Evolutionary conservation across 2,329 filamentous ascomycete species (phyloP), one percentile per base, ranked within the genome.

Genomic region (Venturia oleaginea): DNA sequence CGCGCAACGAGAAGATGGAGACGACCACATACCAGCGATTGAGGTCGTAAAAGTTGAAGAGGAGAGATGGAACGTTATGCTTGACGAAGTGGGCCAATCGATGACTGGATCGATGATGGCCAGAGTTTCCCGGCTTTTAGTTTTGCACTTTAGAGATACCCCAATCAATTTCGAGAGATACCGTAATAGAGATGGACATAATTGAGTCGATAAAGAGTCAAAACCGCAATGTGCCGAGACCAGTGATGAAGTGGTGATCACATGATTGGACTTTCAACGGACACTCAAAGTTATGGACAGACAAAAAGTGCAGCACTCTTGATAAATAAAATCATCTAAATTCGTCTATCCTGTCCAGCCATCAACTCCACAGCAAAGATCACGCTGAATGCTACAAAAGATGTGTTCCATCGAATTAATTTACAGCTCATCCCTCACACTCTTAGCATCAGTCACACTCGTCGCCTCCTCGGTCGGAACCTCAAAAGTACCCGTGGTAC

Each of bases 401-500:
- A 1, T 17, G 15, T 46, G 3, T 27, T 51, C 46, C 11, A 10
- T 10, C 27, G 22, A 22, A 37, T 19, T 3, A 55, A 24, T 59
- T n/a, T 64, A 64, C 57, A 64, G 51, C 22, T 64, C 63, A 48
- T 64, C 63, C n/a, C 13, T 43, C 3, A 34, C 34, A 34, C 27
- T 27, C 40, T 59, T 15, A 30, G 11, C 32, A 11, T 48, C 43
- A 30, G 34, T n/a, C 48, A 19, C 30, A 55, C 2, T 62, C 63
- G 17, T 64, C 61, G 13, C 59, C 24, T 38, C 42, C 17, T 24
- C 43, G 30, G 57, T 55, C 42, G 38, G 32, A 32, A 54, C 63
- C n/a, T 66, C 62, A 46, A 57, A 34, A 19, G 63, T 57, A 11
- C 34, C 55, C n/a, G 62, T 64, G 32, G 37, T 62, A 24, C 72